phyloP scores from a whole-genome alignment of 2,329 filamentous ascomycete species.

The Stagonosporopsis tanaceti region DNA sequence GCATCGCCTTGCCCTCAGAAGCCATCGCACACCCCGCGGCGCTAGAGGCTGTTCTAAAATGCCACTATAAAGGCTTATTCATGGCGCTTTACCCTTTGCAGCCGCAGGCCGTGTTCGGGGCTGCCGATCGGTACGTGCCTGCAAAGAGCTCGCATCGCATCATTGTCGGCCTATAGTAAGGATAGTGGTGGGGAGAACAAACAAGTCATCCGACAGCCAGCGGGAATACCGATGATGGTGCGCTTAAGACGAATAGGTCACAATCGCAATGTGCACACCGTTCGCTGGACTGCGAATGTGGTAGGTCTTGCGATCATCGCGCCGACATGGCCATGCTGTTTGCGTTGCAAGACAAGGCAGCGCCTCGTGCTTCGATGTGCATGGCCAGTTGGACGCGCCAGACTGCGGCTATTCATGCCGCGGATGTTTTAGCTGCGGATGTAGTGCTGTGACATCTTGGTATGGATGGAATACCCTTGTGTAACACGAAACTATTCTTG shows the following conservation, averaged over 20 bases:
- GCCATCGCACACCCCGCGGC: conserved; percentile 20
- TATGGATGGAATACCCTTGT: neutral
- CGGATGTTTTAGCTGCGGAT: neutral
- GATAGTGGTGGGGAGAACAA: neutral
- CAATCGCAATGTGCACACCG: neutral
- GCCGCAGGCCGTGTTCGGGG: neutral
- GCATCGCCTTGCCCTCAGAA: conserved; percentile 17
- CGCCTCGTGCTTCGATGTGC: neutral
- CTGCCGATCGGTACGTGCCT: conserved; percentile 19
- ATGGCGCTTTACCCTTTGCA: neutral
- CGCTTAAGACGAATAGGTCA: neutral
- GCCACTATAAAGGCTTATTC: conserved; percentile 7
- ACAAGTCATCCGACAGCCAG: neutral
- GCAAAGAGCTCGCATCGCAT: conserved; percentile 3
- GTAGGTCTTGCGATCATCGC: conserved; percentile 1
- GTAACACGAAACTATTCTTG: neutral
- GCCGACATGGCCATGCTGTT: neutral
- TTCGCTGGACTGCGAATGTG: neutral
- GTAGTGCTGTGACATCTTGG: neutral
- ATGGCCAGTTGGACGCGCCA: neutral
- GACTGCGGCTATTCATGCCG: neutral
- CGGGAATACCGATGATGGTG: neutral
- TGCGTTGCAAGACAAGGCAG: neutral
- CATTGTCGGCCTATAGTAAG: neutral
- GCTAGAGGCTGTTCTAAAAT: neutral